Evolutionary conservation across 306 rosid genomes (phyloP), one percentile per base, ranked within the genome.

Genomic region (Vigna unguiculata): DNA sequence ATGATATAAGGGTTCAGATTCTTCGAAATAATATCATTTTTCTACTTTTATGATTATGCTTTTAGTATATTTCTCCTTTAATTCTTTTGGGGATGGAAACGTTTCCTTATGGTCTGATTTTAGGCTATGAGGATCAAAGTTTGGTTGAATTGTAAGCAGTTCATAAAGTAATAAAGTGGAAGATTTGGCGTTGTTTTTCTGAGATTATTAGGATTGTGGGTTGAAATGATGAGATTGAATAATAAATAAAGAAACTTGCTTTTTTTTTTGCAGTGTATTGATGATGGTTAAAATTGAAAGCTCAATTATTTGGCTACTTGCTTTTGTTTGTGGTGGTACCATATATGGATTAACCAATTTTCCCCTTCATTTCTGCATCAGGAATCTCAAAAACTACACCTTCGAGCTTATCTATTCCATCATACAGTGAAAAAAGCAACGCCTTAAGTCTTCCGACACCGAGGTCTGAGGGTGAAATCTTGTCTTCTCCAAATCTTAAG

Each of bases 391-490:
- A 86, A 84, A 52, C 82, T 25, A 74, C 85, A 30, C 83, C 87
- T 57, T 84, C 96, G 14, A 75, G 71, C 72, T 53, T 80, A 65
- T 80, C 87, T 19, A 76, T 88, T 67, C 70, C 91, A 49, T 84
- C 94, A 19, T 85, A 45, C 74, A 85, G 86, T 46, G 93, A 81
- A 28, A 80, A 78, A 24, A 84, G 91, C 83, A 86, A 64, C 55
- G 71, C 72, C 41, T 85, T 87, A 45, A 89, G 85, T 81, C 93
- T 90, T 72, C 91, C 97, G 12, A 89, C 91, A 21, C 96, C 97
- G 9, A 90, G 90, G 77, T 83, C 96, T 1, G 97, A 92, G 83
- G 99, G 97, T 9, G 97, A 95, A 88, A 92, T 95, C 48, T 77
- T 95, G 86, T 87, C 87, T 20, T 92, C 96, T 49, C 88, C 97